phyloP scores from a whole-genome alignment of 768 basidiomycete genomes.

The Calocera viscosa region DNA sequence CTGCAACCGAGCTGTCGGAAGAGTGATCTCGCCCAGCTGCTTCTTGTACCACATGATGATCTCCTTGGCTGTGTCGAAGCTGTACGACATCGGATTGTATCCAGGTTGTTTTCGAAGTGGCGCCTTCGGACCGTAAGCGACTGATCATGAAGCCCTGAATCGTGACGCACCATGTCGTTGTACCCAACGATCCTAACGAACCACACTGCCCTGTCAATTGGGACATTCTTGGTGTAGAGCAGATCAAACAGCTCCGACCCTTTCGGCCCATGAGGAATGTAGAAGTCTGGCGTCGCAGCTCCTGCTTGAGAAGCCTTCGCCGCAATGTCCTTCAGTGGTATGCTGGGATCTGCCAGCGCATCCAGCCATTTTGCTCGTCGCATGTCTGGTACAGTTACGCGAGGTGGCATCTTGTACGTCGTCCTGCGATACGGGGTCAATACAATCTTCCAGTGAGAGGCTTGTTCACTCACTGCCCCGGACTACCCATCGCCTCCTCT shows the following conservation, averaged over 20 bases:
- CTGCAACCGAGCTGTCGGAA: slow-evolving; percentile 65
- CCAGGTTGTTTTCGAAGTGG: slow-evolving; percentile 49
- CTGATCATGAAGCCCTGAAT: no score
- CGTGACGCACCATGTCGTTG: slow-evolving; percentile 59
- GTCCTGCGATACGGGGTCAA: slow-evolving; percentile 18
- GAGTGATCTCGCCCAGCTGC: slow-evolving; percentile 60
- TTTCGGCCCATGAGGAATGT: slow-evolving; percentile 71
- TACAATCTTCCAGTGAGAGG: not conserved
- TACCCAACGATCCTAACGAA: slow-evolving; percentile 76
- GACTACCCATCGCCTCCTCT: not conserved
- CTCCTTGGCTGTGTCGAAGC: slow-evolving; percentile 71
- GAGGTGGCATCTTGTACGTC: slow-evolving; percentile 66
- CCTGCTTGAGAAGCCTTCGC: slow-evolving; percentile 39
- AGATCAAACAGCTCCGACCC: slow-evolving; percentile 74
- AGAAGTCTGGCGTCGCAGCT: not conserved
- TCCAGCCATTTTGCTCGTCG: slow-evolving; percentile 74
- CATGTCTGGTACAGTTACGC: slow-evolving; percentile 67
- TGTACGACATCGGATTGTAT: slow-evolving; percentile 75
- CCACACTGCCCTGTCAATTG: slow-evolving; percentile 74
- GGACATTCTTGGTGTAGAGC: slow-evolving; percentile 61
- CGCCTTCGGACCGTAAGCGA: not conserved
- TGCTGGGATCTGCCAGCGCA: slow-evolving; percentile 66
- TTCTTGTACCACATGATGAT: slow-evolving; percentile 74
- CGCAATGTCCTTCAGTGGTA: slow-evolving; percentile 63
- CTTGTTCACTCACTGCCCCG: not conserved